These are phyloP conservation scores for Urtica urens DNA, from an alignment of 306 rosid species.

Conservation along the genomic window DNA sequence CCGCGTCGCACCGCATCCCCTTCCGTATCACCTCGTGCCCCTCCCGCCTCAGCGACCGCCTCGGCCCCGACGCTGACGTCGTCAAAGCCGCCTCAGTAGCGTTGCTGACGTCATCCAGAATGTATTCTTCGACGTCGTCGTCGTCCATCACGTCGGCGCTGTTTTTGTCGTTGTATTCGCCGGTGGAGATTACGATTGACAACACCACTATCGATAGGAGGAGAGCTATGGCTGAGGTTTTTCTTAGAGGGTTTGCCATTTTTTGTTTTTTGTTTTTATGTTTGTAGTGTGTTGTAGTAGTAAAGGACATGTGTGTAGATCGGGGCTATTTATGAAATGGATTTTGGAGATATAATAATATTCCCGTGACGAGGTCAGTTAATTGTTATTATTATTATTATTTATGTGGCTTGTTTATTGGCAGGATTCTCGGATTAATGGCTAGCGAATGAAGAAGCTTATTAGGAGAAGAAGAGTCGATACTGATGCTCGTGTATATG, in stretches of 20 bases:
- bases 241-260: constrained; percentile 34
- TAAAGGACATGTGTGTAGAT: not conserved
- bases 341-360: constrained; percentile 6
- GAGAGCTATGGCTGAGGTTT: constrained; percentile 37
- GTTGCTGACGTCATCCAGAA: constrained; percentile 20
- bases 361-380: not conserved
- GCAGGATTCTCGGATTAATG: constrained; percentile 5
- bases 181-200: constrained; percentile 4
- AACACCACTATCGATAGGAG: constrained; percentile 16
- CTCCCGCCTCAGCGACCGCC: constrained; percentile 40
- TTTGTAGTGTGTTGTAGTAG: no score
- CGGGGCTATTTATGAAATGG: not conserved
- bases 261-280: not conserved
- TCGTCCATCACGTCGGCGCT: not conserved
- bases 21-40: constrained; percentile 30
- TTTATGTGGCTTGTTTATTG: constrained; percentile 1
- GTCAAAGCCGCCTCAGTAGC: no score
- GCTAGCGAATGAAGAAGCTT: not conserved
- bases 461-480: no score
- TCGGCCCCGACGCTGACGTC: not conserved
- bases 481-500: no score
- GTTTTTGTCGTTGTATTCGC: constrained; percentile 1
- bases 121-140: constrained; percentile 21
- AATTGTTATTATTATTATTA: not conserved
- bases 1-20: constrained; percentile 25